Base-by-base conservation (phyloP, 129 eudicot species). In the Flaveria bidentis region DNA sequence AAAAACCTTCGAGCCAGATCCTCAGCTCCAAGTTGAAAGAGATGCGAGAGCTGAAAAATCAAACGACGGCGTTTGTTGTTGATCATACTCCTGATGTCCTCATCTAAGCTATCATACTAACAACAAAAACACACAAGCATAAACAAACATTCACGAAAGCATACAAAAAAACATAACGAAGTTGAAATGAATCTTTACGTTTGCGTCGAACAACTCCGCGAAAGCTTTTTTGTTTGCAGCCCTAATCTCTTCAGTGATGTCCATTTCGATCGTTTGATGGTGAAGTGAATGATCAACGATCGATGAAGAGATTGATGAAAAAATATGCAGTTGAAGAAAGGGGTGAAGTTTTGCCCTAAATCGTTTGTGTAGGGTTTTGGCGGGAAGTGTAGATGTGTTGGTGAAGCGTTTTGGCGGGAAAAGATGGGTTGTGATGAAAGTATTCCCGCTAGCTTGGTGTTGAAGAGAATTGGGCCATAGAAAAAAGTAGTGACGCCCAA, bases 1-100 rank as follows among this genome's bases (percentile, higher is more conserved):
- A 36, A 23, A 87, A 36, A 90, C 98, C 98, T 88, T 75, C 97
- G 96, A 71, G 96, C 94, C 73, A 93, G 51, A 66, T 90, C 88
- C 8, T 81, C 83, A 10, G 88, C 87, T 26, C 84, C 89, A 57
- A 71, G 78, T 75, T 86, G 90, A 76, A 85, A 89, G 85, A 93
- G 90, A 15, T 90, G 95, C 9, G 98, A 83, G 50, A 93, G 78
- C 76, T 93, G 88, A 78, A 93, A 75, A 33, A 93, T 82, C 64
- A 92, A 82, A 50, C 97, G 97, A 72, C 81, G 92, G 33, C 89
- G 89, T 39, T 82, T 87, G 79, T 88, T 84, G 72, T 80, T 71
- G 36, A 90, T 88, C 98, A 93, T 90, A 8, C 60, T 88, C 72
- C 83, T 76, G 73, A 88, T 88, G 62, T 86, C 86, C 65, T 86